Percentiles rank a stretch among this genome's conserved stretches.
Evolutionary conservation across 305 asterid genomes (phyloP).

Genomic region (Fraxinus xanthoxyloides): DNA sequence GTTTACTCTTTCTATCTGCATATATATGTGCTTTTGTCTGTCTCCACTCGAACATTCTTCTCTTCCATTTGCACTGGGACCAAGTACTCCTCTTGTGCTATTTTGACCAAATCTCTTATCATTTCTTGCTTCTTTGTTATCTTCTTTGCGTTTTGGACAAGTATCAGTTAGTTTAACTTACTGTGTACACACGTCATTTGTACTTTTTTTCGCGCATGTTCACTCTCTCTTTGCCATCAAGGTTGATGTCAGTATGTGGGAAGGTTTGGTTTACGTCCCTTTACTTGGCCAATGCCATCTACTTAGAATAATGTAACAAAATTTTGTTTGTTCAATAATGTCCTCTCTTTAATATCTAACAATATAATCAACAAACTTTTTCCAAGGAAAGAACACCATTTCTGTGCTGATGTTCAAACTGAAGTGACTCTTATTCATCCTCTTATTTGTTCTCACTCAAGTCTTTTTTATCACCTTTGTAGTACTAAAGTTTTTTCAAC

Average conservation of each 20-base stretch:
- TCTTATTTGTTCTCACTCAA: background rate
- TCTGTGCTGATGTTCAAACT: background rate
- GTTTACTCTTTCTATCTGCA: background rate
- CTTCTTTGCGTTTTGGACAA: conserved; percentile 4
- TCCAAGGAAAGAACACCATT: conserved; percentile 2
- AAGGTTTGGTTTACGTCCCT: background rate
- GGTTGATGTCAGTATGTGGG: background rate
- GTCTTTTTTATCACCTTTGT: conserved; percentile 6
- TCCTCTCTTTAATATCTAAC: background rate
- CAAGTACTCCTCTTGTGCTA: background rate
- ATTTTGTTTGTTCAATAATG: conserved; percentile 8
- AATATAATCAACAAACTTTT: background rate
- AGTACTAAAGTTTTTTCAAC: conserved; percentile 6
- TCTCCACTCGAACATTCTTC: background rate
- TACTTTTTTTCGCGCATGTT: background rate
- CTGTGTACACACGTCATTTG: background rate
- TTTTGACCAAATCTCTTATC: background rate
- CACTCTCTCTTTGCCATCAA: conserved; percentile 5
- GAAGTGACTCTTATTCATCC: conserved; percentile 12
- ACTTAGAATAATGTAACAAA: background rate
- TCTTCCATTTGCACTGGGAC: background rate
- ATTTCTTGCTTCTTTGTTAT: background rate
- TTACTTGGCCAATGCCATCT: background rate
- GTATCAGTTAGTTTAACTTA: background rate
- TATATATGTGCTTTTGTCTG: background rate